phyloP scores from a whole-genome alignment of 2,329 filamentous ascomycete genomes.

The Ophioceras dolichostomum region DNA sequence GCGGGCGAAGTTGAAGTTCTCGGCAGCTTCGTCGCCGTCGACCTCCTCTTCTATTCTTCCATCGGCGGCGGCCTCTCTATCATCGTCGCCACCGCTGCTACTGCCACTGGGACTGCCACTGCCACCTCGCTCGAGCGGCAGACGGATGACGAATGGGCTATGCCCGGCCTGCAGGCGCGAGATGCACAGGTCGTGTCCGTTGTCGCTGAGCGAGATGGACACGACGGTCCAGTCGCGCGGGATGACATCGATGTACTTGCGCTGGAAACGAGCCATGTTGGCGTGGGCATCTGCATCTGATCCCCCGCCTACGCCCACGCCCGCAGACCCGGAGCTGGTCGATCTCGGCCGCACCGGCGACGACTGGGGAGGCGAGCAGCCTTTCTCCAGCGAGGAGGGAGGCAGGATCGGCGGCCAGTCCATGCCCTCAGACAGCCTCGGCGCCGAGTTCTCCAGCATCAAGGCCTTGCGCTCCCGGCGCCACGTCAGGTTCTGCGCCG shows the following conservation, averaged over 20 bases:
- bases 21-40: constrained; percentile 16
- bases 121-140: constrained; percentile 61
- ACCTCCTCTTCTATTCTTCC: no score
- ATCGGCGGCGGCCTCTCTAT: no score
- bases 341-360: neutral
- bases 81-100: no score
- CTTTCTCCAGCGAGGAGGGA: no score
- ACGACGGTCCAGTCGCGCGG: constrained; percentile 75
- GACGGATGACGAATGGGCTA: constrained; percentile 71
- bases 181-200: constrained; percentile 72
- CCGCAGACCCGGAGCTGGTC: neutral
- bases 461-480: constrained; percentile 49
- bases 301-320: constrained; percentile 13
- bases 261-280: constrained; percentile 56
- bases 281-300: constrained; percentile 9
- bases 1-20: constrained; percentile 73
- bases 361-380: constrained; percentile 5
- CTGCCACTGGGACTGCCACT: no score
- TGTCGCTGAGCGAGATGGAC: constrained; percentile 74
- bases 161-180: constrained; percentile 69
- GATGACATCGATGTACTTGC: constrained; percentile 74
- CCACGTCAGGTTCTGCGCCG: constrained; percentile 58
- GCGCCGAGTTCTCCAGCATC: constrained; percentile 30
- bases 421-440: constrained; percentile 11
- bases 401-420: no score